A percentile compares a stretch with the other conserved stretches of the same genome.
These are phyloP conservation scores for Talaromyces sp. DNA, from an alignment of 2,329 filamentous ascomycete species.

Conservation along the genomic window DNA sequence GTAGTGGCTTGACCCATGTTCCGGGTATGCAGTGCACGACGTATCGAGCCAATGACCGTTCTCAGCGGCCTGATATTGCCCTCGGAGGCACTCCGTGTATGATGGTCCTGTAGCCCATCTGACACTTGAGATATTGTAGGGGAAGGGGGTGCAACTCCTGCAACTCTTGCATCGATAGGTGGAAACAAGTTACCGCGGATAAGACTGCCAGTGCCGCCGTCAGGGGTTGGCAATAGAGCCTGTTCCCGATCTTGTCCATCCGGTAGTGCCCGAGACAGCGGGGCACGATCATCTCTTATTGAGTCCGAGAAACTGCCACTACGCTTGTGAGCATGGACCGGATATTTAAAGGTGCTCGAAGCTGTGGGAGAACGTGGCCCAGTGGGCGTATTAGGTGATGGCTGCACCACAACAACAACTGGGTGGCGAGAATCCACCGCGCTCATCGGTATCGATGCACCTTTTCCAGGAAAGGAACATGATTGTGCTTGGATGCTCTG, in stretches of 20 bases:
- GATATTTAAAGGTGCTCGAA: conserved; percentile 39
- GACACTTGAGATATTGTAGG: conserved; percentile 33
- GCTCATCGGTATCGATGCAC: conserved; percentile 28
- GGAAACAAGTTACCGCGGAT: conserved; percentile 82
- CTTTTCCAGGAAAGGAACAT: conserved; percentile 53
- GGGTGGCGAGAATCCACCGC: conserved; percentile 38
- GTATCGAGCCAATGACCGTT: conserved; percentile 79
- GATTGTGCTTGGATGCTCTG: conserved; percentile 55
- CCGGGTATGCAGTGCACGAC: conserved; percentile 68
- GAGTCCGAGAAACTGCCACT: conserved; percentile 87
- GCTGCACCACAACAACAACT: conserved; percentile 34
- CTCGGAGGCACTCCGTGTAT: conserved; percentile 29
- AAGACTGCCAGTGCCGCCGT: conserved; percentile 74
- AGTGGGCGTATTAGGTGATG: conserved; percentile 24
- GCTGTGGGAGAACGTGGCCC: conserved; percentile 26
- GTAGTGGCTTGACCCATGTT: conserved; percentile 32
- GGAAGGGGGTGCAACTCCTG: conserved; percentile 54
- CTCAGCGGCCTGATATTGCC: conserved; percentile 53
- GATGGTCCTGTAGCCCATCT: conserved; percentile 20
- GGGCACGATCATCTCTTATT: conserved; percentile 61
- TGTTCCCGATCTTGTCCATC: conserved; percentile 33
- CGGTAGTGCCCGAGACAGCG: conserved; percentile 45
- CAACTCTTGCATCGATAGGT: conserved; percentile 75
- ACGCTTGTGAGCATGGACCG: conserved; percentile 61
- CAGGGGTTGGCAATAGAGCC: conserved; percentile 54